A percentile compares a stretch with the other conserved stretches of the same genome.
These are phyloP conservation scores for Cladosporium sp. DNA, from an alignment of 2,329 filamentous ascomycete genomes.

Conservation along the genomic window DNA sequence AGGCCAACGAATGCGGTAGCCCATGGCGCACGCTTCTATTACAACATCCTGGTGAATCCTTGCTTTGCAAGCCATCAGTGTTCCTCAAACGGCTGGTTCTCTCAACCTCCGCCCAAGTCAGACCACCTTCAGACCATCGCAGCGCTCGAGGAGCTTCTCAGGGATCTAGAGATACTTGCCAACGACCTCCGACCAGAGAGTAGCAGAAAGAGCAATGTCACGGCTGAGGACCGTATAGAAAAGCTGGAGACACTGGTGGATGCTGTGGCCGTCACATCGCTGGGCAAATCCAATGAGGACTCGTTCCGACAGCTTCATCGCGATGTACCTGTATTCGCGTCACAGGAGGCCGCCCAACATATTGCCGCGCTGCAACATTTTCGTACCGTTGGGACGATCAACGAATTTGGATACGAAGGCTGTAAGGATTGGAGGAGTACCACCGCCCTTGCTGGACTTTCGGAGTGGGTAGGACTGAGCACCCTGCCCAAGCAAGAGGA, in stretches of 20 bases:
- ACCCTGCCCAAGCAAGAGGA: slow-evolving; percentile 52
- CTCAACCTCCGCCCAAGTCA: neutral
- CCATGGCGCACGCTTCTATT: slow-evolving; percentile 52
- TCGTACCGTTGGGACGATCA: slow-evolving; percentile 52
- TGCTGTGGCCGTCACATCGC: slow-evolving; percentile 61
- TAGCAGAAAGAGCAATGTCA: slow-evolving; percentile 21
- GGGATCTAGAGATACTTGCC: slow-evolving; percentile 51
- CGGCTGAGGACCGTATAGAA: slow-evolving; percentile 7
- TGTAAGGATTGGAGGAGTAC: slow-evolving; percentile 48
- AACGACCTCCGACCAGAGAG: slow-evolving; percentile 29
- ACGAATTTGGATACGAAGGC: slow-evolving; percentile 43
- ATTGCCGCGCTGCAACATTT: slow-evolving; percentile 63
- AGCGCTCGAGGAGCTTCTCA: slow-evolving; percentile 56
- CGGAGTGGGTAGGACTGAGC: slow-evolving; percentile 61
- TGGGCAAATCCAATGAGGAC: slow-evolving; percentile 62
- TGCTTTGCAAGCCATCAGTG: slow-evolving; percentile 54
- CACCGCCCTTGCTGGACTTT: slow-evolving; percentile 47
- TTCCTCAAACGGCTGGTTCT: neutral
- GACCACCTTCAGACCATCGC: slow-evolving; percentile 47
- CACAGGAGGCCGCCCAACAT: slow-evolving; percentile 56
- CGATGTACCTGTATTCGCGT: slow-evolving; percentile 60
- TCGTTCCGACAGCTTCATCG: slow-evolving; percentile 58
- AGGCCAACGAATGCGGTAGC: slow-evolving; percentile 48
- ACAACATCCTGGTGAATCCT: slow-evolving; percentile 66
- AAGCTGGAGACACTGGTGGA: slow-evolving; percentile 49